Conservation (phyloP, 1,139 yeast species). For the Taphrina wiesneri region DNA sequence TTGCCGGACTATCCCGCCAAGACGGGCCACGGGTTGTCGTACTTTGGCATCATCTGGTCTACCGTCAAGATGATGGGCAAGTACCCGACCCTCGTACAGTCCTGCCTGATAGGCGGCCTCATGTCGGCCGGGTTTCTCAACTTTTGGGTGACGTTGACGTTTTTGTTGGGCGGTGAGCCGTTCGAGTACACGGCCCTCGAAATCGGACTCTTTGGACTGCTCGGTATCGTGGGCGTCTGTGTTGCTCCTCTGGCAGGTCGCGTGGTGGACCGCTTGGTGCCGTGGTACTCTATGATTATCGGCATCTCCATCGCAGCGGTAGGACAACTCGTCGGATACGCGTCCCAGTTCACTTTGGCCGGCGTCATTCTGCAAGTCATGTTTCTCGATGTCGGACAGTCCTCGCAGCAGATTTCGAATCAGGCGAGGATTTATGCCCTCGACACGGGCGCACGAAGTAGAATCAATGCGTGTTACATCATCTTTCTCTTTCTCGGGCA, state of each 20-base stretch:
- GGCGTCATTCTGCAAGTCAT: neutral
- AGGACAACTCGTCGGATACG: neutral
- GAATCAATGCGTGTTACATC: conserved; percentile 3
- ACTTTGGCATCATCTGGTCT: conserved; percentile 4
- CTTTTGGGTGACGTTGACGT: conserved; percentile 7
- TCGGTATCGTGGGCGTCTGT: conserved; percentile 1
- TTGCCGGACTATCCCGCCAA: conserved; percentile 5
- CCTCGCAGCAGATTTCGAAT: neutral
- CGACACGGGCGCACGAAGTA: neutral
- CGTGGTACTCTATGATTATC: neutral
- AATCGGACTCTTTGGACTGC: neutral
- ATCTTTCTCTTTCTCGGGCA: conserved; percentile 1
- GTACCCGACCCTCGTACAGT: conserved; percentile 8
- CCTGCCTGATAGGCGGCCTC: conserved; percentile 7
- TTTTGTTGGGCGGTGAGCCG: neutral
- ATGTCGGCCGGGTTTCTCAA: conserved; percentile 6
- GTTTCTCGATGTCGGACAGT: neutral
- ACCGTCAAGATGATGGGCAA: neutral
- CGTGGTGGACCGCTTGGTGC: conserved; percentile 4
- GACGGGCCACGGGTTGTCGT: neutral
- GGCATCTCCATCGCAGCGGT: neutral
- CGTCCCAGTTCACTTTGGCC: neutral
- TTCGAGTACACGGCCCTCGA: neutral
- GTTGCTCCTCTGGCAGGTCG: neutral
- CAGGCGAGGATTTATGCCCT: conserved; percentile 1